Base-by-base conservation (phyloP, 148 eudicot genomes). In the Amaranthus cruentus region DNA sequence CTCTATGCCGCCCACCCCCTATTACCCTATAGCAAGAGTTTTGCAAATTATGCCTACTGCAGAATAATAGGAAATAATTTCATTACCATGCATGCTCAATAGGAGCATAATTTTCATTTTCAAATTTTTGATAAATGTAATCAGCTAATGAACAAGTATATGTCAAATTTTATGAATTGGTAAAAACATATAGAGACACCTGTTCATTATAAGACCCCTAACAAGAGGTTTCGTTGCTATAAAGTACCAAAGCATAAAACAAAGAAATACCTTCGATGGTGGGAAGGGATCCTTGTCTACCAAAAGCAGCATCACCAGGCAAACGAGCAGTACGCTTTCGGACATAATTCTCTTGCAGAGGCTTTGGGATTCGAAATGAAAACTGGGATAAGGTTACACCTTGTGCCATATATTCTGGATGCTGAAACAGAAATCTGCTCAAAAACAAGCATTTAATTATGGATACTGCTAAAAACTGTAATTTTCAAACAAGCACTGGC, bases 321-420 rank as follows among this genome's bases (percentile, higher is more conserved):
- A 15, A 21, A 69, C 85, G 90, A 73, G 86, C 71, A 66, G 94
- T 70, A 44, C 96, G 92, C 78, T 95, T 95, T 72, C 90, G 84
- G 59, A 92, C 96, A 81, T 95, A 95, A 76, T 90, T 85, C 53
- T 92, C 91, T 73, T 89, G 91, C 87, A 95, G 80, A 73, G 97
- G 99, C 77, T 81, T 90, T 56, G 99, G 99, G 64, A 74, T 85
- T 80, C 86, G 97, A 78, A 92, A 95, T 48, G 99, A 95, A 85
- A 95, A 95, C 75, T 83, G 88, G 53, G 96, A 84, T 79, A 84
- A 15, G 52, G 71, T 80, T 55, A 85, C 89, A 53, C 97, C 98
- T 81, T 85, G 79, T 48, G 74, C 79, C 60, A 76, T 62, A 53
- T 64, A 84, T 74, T 87, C 92, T 51, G 92, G 94, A 81, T 90